A percentile compares a stretch with the other conserved stretches of the same genome.
Evolutionary conservation across 352 stramenopile species (phyloP).

Genomic region (Phytophthora aleatoria): DNA sequence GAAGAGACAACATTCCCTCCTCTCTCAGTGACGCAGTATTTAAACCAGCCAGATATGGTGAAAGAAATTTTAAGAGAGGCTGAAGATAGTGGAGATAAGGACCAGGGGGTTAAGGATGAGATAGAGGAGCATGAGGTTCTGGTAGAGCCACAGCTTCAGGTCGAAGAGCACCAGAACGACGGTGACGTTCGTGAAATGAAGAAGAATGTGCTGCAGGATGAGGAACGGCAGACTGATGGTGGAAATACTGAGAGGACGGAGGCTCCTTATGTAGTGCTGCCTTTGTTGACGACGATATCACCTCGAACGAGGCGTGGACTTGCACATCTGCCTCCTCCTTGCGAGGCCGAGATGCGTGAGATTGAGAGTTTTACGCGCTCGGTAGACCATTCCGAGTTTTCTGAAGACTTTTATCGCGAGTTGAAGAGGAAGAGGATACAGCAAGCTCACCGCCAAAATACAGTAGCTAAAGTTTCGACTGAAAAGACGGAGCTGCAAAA

Average conservation of each 20-base stretch:
- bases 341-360: constrained; percentile 36
- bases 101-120: background rate
- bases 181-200: background rate
- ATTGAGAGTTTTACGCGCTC: constrained; percentile 52
- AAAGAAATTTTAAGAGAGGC: constrained; percentile 33
- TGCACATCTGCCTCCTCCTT: constrained; percentile 44
- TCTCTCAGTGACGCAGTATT: constrained; percentile 42
- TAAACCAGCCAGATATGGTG: constrained; percentile 52
- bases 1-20: constrained; percentile 8
- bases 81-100: background rate
- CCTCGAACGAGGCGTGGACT: constrained; percentile 51
- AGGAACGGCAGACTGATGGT: background rate
- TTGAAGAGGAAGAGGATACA: constrained; percentile 28
- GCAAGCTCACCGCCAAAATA: constrained; percentile 7
- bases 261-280: constrained; percentile 23
- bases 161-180: background rate
- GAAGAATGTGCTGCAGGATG: background rate
- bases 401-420: constrained; percentile 37
- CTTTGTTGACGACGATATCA: constrained; percentile 54
- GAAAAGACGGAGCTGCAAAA: background rate
- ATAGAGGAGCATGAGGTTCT: background rate
- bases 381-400: constrained; percentile 34
- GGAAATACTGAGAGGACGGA: background rate
- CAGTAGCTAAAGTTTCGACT: background rate
- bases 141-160: constrained; percentile 3